Conservation (phyloP, 306 rosid genomes). For the Leucaena leucocephala region DNA sequence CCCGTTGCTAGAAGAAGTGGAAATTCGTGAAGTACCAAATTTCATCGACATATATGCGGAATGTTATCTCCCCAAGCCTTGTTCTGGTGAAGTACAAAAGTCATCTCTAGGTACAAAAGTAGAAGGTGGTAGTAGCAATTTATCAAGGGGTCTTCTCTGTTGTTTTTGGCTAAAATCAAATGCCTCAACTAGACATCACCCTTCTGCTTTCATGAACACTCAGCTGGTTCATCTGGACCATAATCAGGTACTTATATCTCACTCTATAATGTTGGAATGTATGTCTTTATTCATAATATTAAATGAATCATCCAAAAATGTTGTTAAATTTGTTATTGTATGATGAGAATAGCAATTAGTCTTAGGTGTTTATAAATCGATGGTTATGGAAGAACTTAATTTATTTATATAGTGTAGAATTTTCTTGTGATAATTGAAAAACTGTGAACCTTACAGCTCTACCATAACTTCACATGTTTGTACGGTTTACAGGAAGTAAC, state of each 20-base stretch:
- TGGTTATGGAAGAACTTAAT: no score
- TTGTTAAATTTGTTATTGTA: not conserved
- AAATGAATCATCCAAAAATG: not conserved
- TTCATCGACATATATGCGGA: not conserved
- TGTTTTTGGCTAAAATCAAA: not conserved
- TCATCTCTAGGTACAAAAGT: not conserved
- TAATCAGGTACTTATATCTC: not conserved
- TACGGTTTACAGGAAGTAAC: no score
- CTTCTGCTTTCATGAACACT: not conserved
- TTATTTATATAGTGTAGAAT: no score
- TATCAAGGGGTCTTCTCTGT: not conserved
- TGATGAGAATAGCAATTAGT: not conserved
- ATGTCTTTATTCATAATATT: not conserved
- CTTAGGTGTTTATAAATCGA: not conserved
- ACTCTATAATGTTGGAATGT: not conserved
- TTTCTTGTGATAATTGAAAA: no score
- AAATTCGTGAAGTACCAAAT: not conserved
- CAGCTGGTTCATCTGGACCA: not conserved
- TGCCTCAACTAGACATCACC: not conserved
- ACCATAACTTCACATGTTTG: no score
- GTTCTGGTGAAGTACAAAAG: not conserved
- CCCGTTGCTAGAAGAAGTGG: not conserved
- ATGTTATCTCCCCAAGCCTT: not conserved
- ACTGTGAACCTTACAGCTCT: no score
- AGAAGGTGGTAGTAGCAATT: not conserved